A percentile compares a stretch with the other conserved stretches of the same genome.
Conservation (phyloP, 805 yeast species). For the Priceomyces carsonii region DNA sequence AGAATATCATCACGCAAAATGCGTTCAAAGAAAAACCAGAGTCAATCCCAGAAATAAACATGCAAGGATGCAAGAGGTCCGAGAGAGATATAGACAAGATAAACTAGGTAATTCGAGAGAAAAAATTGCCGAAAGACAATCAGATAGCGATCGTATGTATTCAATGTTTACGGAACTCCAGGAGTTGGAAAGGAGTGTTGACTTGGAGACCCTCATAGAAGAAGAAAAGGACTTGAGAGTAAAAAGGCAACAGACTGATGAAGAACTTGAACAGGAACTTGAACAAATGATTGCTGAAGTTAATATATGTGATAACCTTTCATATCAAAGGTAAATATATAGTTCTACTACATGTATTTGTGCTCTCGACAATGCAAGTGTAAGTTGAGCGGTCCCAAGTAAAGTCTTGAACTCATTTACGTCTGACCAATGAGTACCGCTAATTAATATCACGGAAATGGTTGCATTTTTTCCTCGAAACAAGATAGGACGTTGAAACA, state of each 20-base stretch:
- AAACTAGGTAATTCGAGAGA: slow-evolving; percentile 17
- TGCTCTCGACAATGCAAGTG: no score
- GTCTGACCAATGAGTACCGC: no score
- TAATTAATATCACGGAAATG: no score
- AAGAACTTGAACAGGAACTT: slow-evolving; percentile 6
- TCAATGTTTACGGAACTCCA: slow-evolving; percentile 21
- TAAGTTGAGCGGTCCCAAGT: no score
- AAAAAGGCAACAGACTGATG: not conserved
- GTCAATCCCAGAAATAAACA: slow-evolving; percentile 22
- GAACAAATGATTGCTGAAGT: slow-evolving; percentile 9
- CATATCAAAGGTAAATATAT: no score
- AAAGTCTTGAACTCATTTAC: no score
- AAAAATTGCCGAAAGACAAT: slow-evolving; percentile 17
- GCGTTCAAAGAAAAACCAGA: slow-evolving; percentile 5
- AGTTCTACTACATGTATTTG: no score
- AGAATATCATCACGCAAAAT: slow-evolving; percentile 2
- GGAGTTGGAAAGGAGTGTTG: slow-evolving; percentile 5
- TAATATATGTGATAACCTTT: slow-evolving; percentile 9
- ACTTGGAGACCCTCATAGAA: slow-evolving; percentile 6
- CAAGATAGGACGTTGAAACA: no score
- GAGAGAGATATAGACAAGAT: slow-evolving; percentile 26
- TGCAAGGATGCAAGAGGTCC: slow-evolving; percentile 20
- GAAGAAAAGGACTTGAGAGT: slow-evolving; percentile 6
- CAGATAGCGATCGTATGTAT: slow-evolving; percentile 12
- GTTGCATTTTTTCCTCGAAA: no score